Evolutionary conservation across 2,329 filamentous ascomycete genomes (phyloP).

Genomic region (Corniculantispora saksenae): DNA sequence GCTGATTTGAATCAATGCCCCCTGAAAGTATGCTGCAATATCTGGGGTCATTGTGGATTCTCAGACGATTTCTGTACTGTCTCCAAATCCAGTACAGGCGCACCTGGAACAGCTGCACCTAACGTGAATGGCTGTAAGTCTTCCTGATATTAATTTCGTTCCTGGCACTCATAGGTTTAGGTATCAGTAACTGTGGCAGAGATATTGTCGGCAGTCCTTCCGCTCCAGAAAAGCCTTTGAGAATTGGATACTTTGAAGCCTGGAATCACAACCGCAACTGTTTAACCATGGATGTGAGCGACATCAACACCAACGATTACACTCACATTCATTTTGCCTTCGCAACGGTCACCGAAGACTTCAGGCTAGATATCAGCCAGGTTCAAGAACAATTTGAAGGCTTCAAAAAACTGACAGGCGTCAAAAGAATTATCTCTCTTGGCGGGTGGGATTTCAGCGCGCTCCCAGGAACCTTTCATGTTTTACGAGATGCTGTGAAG

Average conservation of each 20-base stretch:
- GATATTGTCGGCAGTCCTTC: not conserved
- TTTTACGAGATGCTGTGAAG: constrained; percentile 32
- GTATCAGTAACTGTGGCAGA: not conserved
- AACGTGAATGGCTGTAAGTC: no score
- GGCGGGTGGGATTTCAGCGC: constrained; percentile 38
- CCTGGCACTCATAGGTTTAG: no score
- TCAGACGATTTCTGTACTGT: constrained; percentile 44
- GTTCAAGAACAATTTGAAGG: constrained; percentile 30
- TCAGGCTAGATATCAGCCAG: constrained; percentile 23
- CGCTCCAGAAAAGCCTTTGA: constrained; percentile 17
- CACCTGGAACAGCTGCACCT: constrained; percentile 29
- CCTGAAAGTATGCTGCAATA: constrained; percentile 43
- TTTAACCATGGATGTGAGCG: constrained; percentile 32
- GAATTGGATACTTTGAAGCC: constrained; percentile 36
- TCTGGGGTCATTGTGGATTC: constrained; percentile 47
- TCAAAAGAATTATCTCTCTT: constrained; percentile 38
- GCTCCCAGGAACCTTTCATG: constrained; percentile 26
- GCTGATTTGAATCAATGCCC: constrained; percentile 48
- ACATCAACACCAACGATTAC: constrained; percentile 24
- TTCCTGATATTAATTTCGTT: no score
- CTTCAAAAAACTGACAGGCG: constrained; percentile 24
- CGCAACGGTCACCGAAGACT: constrained; percentile 27
- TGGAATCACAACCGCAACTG: constrained; percentile 33
- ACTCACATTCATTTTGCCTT: constrained; percentile 36
- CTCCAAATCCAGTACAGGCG: constrained; percentile 27